Percentiles rank a stretch among this genome's conserved stretches.
phyloP scores from a whole-genome alignment of 1,284 basidiomycete species.

The Tilletia walkeri region DNA sequence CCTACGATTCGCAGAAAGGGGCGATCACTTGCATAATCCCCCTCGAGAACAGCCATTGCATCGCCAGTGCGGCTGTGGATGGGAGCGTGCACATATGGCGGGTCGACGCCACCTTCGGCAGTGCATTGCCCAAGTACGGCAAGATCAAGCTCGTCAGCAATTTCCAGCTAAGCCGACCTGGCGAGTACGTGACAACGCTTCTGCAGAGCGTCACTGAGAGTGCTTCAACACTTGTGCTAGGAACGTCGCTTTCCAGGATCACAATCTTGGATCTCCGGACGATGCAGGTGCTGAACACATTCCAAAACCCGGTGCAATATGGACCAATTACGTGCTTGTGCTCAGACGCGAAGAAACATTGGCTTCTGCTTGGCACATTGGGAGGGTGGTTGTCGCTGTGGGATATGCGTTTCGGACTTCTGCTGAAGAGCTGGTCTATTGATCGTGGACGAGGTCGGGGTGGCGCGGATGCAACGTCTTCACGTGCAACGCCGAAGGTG shows the following conservation, averaged over 20 bases:
- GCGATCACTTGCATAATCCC: constrained; percentile 53
- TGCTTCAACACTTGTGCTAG: constrained; percentile 66
- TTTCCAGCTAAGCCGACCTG: constrained; percentile 49
- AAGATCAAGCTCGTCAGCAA: constrained; percentile 56
- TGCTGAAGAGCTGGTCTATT: constrained; percentile 80
- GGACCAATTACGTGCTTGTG: constrained; percentile 84
- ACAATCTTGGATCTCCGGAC: constrained; percentile 79
- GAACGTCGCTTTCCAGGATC: constrained; percentile 77
- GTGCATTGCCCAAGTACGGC: constrained; percentile 56
- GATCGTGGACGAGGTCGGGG: constrained; percentile 59
- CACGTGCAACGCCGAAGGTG: constrained; percentile 54
- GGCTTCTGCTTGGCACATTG: constrained; percentile 83
- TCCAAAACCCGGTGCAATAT: constrained; percentile 79
- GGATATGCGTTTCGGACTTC: constrained; percentile 90
- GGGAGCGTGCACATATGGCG: constrained; percentile 57
- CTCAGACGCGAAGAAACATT: constrained; percentile 72
- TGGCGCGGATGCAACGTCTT: constrained; percentile 45
- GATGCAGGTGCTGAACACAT: constrained; percentile 72
- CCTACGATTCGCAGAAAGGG: constrained; percentile 54
- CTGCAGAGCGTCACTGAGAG: constrained; percentile 23
- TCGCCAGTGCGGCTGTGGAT: constrained; percentile 56
- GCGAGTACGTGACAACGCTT: constrained; percentile 54
- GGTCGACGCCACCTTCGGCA: constrained; percentile 49
- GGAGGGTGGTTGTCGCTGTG: constrained; percentile 80
- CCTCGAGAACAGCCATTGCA: constrained; percentile 57